These are phyloP conservation scores for Kluyveromyces dobzhanskii DNA, from an alignment of 805 yeast species.

Conservation along the genomic window DNA sequence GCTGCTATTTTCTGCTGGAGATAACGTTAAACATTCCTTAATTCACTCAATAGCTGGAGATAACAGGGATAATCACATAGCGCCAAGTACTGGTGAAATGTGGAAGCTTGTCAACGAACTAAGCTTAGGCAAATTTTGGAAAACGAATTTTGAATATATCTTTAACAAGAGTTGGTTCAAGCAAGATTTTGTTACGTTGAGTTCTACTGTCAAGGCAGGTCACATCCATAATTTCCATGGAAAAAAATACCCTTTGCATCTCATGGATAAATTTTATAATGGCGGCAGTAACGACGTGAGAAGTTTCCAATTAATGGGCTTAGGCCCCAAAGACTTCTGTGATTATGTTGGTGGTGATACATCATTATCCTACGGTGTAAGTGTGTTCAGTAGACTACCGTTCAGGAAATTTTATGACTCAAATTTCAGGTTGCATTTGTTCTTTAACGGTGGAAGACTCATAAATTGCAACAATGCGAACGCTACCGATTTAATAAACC, in stretches of 20 bases:
- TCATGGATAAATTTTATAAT: conserved; percentile 72
- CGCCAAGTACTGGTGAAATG: conserved; percentile 40
- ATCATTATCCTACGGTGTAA: conserved; percentile 47
- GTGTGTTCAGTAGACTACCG: conserved; percentile 57
- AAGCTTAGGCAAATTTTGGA: conserved; percentile 25
- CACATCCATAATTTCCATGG: conserved; percentile 36
- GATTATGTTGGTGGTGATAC: conserved; percentile 64
- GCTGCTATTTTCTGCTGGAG: conserved; percentile 51
- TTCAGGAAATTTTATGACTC: conserved; percentile 32
- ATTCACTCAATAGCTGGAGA: conserved; percentile 34
- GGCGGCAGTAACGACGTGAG: conserved; percentile 74
- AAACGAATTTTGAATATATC: conserved; percentile 26
- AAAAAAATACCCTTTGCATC: conserved; percentile 37
- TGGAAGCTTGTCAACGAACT: conserved; percentile 38
- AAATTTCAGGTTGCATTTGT: conserved; percentile 55
- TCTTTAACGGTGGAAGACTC: conserved; percentile 58
- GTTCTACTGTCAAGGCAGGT: conserved; percentile 46
- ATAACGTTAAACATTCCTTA: conserved; percentile 50
- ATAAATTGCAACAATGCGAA: conserved; percentile 27
- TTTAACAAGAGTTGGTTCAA: conserved; percentile 19
- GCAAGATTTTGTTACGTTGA: conserved; percentile 35
- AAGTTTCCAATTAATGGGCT: conserved; percentile 58
- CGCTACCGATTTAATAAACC: conserved; percentile 14
- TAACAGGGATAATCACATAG: conserved; percentile 33
- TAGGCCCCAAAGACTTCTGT: conserved; percentile 50